phyloP scores from a whole-genome alignment of 2,329 filamentous ascomycete species.

The Diplodia mutila region DNA sequence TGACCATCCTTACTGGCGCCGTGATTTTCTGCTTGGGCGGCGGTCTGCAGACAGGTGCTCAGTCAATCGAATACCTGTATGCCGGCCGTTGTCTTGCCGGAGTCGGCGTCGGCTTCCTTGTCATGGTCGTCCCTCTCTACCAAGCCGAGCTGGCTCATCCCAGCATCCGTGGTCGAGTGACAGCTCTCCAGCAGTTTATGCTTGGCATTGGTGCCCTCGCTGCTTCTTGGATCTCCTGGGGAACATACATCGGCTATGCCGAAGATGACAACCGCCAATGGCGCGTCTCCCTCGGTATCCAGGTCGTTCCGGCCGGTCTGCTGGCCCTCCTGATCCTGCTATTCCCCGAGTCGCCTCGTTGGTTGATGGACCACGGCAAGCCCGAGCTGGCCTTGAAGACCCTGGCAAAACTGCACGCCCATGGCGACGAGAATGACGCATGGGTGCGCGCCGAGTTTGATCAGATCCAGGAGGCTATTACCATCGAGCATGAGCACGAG shows the following conservation, averaged over 20 bases:
- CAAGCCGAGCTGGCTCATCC: conserved; percentile 81
- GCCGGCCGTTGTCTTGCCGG: conserved; percentile 72
- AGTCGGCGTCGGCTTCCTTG: conserved; percentile 63
- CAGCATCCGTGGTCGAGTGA: conserved; percentile 74
- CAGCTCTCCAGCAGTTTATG: conserved; percentile 81
- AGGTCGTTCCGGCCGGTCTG: conserved; percentile 69
- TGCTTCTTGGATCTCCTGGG: conserved; percentile 75
- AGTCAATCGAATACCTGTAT: conserved; percentile 64
- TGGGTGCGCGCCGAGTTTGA: conserved; percentile 75
- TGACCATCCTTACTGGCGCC: conserved; percentile 73
- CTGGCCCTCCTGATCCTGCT: conserved; percentile 67
- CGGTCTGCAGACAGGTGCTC: conserved; percentile 71
- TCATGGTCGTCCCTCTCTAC: conserved; percentile 72
- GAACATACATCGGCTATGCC: conserved; percentile 56
- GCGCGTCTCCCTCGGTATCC: conserved; percentile 69
- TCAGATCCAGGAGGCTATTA: conserved; percentile 70
- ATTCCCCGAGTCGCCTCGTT: conserved; percentile 70
- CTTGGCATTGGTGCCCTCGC: conserved; percentile 73
- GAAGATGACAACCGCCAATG: conserved; percentile 57
- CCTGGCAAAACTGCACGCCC: conserved; percentile 70
- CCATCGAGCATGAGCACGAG: conserved; percentile 67
- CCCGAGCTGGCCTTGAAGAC: conserved; percentile 67
- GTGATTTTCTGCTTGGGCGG: conserved; percentile 74
- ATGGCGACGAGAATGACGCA: conserved; percentile 66
- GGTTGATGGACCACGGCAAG: conserved; percentile 75